A percentile compares a stretch with the other conserved stretches of the same genome.
Conservation (phyloP, 306 rosid genomes). For the Begonia masoniana region DNA sequence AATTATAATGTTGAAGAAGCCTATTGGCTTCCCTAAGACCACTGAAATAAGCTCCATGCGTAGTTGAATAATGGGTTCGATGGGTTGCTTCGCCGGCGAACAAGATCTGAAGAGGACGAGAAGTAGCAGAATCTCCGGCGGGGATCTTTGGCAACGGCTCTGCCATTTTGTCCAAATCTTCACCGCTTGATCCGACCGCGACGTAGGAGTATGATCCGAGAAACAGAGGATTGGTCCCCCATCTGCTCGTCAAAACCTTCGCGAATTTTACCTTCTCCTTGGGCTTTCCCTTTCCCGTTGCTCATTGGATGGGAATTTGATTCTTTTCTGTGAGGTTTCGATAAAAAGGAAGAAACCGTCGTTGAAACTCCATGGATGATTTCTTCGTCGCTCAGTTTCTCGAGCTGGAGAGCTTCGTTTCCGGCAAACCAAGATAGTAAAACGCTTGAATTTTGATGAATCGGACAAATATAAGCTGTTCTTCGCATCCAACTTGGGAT, state of each 20-base stretch:
- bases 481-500: constrained; percentile 96
- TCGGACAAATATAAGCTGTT: constrained; percentile 61
- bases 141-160: constrained; percentile 65
- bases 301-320: constrained; percentile 17
- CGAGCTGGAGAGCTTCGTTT: constrained; percentile 71
- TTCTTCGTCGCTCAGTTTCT: constrained; percentile 57
- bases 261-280: constrained; percentile 30
- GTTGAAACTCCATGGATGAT: constrained; percentile 57
- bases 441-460: constrained; percentile 53
- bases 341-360: constrained; percentile 38
- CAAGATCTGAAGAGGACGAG: constrained; percentile 66
- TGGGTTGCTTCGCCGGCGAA: constrained; percentile 99
- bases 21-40: constrained; percentile 96
- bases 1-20: constrained; percentile 78
- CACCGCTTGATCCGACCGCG: constrained; percentile 83
- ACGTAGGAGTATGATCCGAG: constrained; percentile 81
- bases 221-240: constrained; percentile 84
- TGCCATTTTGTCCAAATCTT: constrained; percentile 72
- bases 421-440: constrained; percentile 88
- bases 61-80: constrained; percentile 93
- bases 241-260: constrained; percentile 52
- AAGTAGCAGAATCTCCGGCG: constrained; percentile 16
- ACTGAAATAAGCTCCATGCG: constrained; percentile 97
- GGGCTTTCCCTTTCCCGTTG: constrained; percentile 30
- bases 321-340: constrained; percentile 17